phyloP scores from a whole-genome alignment of 2,329 filamentous ascomycete species.

The Blastomyces emzantsi region DNA sequence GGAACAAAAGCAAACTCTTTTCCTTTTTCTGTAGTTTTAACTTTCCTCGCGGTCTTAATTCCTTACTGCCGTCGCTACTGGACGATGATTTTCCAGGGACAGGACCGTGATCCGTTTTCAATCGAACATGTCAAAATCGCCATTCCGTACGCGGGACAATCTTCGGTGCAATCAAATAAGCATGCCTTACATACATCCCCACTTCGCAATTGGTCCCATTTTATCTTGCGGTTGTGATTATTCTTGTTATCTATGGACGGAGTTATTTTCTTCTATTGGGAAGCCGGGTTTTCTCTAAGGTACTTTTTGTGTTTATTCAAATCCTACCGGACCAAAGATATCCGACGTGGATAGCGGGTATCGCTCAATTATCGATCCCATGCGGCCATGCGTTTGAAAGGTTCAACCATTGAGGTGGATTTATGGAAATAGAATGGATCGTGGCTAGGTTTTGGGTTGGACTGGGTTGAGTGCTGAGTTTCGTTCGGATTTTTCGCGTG shows the following conservation, averaged over 20 bases:
- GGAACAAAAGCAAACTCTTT: background rate
- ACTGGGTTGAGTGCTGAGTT: background rate
- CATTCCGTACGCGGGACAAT: background rate
- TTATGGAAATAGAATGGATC: background rate
- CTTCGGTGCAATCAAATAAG: background rate
- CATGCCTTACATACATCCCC: background rate
- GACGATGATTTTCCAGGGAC: background rate
- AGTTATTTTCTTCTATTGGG: background rate
- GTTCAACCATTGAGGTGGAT: background rate
- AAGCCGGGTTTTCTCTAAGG: background rate
- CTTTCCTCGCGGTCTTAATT: background rate
- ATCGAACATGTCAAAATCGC: background rate
- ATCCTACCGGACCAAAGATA: background rate
- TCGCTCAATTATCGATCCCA: background rate
- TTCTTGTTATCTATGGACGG: background rate
- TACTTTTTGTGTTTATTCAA: background rate
- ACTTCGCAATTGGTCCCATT: background rate
- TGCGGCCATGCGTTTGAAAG: background rate
- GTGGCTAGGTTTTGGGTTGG: background rate
- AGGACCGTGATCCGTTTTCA: background rate
- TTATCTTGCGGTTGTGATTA: background rate
- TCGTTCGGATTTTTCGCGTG: background rate
- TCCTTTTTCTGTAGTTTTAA: background rate
- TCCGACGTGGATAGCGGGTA: background rate
- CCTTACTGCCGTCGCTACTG: background rate